Evolutionary conservation across 2,329 filamentous ascomycete species (phyloP).

Genomic region (Septoria linicola): DNA sequence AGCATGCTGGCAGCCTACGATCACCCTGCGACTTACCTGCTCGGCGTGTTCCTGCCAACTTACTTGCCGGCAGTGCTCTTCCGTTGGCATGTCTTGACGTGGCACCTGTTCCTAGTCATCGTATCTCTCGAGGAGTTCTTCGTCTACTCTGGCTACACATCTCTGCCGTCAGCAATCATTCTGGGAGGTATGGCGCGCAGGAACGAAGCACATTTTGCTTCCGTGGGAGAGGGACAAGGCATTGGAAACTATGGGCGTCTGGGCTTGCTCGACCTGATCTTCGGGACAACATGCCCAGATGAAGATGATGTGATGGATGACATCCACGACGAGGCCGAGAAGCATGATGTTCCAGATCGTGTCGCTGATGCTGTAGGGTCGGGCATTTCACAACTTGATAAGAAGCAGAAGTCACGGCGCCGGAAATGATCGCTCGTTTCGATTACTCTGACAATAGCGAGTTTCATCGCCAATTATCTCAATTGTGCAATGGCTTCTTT

Average conservation of each 20-base stretch:
- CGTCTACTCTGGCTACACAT: slow-evolving; percentile 65
- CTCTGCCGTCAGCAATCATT: slow-evolving; percentile 59
- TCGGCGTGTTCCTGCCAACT: slow-evolving; percentile 63
- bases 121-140: slow-evolving; percentile 67
- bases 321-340: slow-evolving; percentile 55
- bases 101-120: slow-evolving; percentile 62
- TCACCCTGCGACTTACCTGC: slow-evolving; percentile 64
- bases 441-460: neutral
- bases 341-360: slow-evolving; percentile 52
- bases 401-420: slow-evolving; percentile 15
- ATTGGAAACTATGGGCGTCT: slow-evolving; percentile 44
- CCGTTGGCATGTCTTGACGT: slow-evolving; percentile 70
- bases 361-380: slow-evolving; percentile 38
- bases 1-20: slow-evolving; percentile 65
- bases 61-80: slow-evolving; percentile 65
- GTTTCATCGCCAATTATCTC: no score
- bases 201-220: slow-evolving; percentile 57
- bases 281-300: slow-evolving; percentile 51
- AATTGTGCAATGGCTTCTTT: neutral
- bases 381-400: slow-evolving; percentile 17
- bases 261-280: slow-evolving; percentile 62
- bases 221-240: slow-evolving; percentile 35
- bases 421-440: slow-evolving; percentile 4
- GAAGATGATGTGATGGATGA: slow-evolving; percentile 57
- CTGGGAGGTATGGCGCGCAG: slow-evolving; percentile 59